These are phyloP conservation scores for Arabidopsis suecica DNA, from an alignment of 345 rosid species.

Conservation along the genomic window DNA sequence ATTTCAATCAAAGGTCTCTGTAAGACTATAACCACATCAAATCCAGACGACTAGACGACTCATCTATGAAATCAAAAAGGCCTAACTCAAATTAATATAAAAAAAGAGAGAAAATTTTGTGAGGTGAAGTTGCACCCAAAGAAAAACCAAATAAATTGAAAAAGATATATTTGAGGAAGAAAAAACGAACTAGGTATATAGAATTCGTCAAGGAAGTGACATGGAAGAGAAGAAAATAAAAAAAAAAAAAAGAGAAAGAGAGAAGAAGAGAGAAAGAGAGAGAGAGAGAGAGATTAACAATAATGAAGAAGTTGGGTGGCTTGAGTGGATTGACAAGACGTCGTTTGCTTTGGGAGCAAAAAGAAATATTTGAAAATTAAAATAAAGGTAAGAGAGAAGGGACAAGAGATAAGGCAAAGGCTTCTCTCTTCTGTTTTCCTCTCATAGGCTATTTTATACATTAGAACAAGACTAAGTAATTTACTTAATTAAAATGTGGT, in stretches of 20 bases:
- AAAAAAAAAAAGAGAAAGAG: not conserved
- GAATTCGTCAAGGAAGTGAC: conserved; percentile 40
- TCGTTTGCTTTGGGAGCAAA: conserved; percentile 47
- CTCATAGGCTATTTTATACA: conserved; percentile 12
- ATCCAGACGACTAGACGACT: conserved; percentile 47
- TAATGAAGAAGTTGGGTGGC: conserved; percentile 59
- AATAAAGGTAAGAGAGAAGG: conserved; percentile 47
- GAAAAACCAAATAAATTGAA: conserved; percentile 36
- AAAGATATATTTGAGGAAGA: conserved; percentile 25
- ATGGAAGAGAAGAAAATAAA: conserved; percentile 31
- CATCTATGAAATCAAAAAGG: conserved; percentile 31
- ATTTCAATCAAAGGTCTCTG: conserved; percentile 48
- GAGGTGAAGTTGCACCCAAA: conserved; percentile 67
- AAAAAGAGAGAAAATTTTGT: conserved; percentile 23
- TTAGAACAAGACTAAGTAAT: not conserved
- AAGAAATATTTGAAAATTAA: conserved; percentile 48
- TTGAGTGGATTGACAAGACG: conserved; percentile 72
- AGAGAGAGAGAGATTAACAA: conserved; percentile 45
- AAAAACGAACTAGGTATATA: conserved; percentile 44
- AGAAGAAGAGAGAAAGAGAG: conserved; percentile 20
- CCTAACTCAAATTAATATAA: not conserved
- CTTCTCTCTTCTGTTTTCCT: conserved; percentile 15
- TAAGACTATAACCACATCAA: conserved; percentile 45
- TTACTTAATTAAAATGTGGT: not conserved
- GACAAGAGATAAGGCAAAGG: conserved; percentile 54